A percentile compares a stretch with the other conserved stretches of the same genome.
These are phyloP conservation scores for Zopfochytrium polystomum DNA, from an alignment of 371 early-diverging fungal species.

Conservation along the genomic window DNA sequence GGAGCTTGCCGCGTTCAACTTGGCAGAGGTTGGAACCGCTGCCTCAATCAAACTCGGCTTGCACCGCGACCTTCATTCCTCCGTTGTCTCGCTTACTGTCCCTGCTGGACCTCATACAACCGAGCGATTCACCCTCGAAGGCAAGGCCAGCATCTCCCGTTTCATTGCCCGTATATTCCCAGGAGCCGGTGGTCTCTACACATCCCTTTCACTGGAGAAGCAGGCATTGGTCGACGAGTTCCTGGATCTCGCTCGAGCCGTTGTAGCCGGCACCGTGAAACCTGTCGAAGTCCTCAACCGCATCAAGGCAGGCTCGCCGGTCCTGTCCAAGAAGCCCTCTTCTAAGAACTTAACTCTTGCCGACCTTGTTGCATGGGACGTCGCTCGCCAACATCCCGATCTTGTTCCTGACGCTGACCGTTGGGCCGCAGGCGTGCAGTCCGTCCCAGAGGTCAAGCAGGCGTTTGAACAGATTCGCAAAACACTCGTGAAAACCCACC, in stretches of 20 bases:
- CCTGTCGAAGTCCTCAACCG: slow-evolving; percentile 10
- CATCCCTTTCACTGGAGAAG: slow-evolving; percentile 14
- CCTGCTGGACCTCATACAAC: slow-evolving; percentile 32
- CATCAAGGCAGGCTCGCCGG: slow-evolving; percentile 2
- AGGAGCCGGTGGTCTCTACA: slow-evolving; percentile 13
- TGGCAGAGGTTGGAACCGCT: slow-evolving; percentile 13
- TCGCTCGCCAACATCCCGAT: slow-evolving; percentile 14
- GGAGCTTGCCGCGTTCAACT: slow-evolving; percentile 39
- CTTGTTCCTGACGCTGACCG: slow-evolving; percentile 7
- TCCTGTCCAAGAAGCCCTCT: background rate
- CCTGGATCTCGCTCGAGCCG: no score
- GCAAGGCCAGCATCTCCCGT: slow-evolving; percentile 36
- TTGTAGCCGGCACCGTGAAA: slow-evolving; percentile 4
- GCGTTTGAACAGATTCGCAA: slow-evolving; percentile 23
- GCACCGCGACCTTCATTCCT: no score
- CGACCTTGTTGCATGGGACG: slow-evolving; percentile 42
- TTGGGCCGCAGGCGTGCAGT: slow-evolving; percentile 23
- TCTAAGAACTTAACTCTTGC: slow-evolving; percentile 17
- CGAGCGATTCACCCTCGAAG: slow-evolving; percentile 20
- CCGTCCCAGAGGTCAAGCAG: slow-evolving; percentile 19
- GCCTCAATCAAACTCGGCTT: slow-evolving; percentile 26
- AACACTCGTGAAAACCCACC: slow-evolving; percentile 8
- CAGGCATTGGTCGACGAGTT: slow-evolving; percentile 29
- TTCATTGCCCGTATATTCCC: slow-evolving; percentile 34
- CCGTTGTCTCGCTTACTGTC: slow-evolving; percentile 33